Evolutionary conservation across 2,329 filamentous ascomycete genomes (phyloP).

Genomic region (Boeremia lycopersici): DNA sequence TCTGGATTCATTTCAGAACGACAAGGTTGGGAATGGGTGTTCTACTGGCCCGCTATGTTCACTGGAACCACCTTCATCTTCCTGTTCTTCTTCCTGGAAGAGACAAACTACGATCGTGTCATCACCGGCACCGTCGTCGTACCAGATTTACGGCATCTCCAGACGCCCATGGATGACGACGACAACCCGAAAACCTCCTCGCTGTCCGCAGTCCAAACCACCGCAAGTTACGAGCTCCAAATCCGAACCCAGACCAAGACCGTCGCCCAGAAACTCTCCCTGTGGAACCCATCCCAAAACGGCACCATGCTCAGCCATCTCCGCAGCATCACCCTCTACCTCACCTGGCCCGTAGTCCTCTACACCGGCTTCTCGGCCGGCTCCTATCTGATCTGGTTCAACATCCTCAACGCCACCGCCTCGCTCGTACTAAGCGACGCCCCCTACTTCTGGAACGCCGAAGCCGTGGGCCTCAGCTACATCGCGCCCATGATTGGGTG

Average conservation of each 20-base stretch:
- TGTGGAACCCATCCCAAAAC: constrained; percentile 30
- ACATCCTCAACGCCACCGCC: constrained; percentile 36
- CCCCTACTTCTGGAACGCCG: constrained; percentile 31
- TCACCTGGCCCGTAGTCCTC: constrained; percentile 46
- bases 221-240: constrained; percentile 14
- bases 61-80: constrained; percentile 56
- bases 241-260: constrained; percentile 18
- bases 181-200: constrained; percentile 14
- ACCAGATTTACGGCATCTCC: neutral
- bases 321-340: constrained; percentile 32
- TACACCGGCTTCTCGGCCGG: constrained; percentile 36
- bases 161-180: neutral
- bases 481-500: constrained; percentile 31
- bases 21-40: constrained; percentile 46
- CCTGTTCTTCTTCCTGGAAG: constrained; percentile 65
- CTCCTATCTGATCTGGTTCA: constrained; percentile 37
- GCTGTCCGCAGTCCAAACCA: constrained; percentile 20
- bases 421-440: constrained; percentile 32
- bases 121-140: constrained; percentile 24
- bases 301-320: constrained; percentile 27
- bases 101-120: constrained; percentile 60
- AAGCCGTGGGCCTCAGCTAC: constrained; percentile 31
- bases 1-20: constrained; percentile 45
- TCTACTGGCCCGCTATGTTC: constrained; percentile 62
- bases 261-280: constrained; percentile 26